phyloP scores from a whole-genome alignment of 345 rosid species.

The Hypericum androsaemum region DNA sequence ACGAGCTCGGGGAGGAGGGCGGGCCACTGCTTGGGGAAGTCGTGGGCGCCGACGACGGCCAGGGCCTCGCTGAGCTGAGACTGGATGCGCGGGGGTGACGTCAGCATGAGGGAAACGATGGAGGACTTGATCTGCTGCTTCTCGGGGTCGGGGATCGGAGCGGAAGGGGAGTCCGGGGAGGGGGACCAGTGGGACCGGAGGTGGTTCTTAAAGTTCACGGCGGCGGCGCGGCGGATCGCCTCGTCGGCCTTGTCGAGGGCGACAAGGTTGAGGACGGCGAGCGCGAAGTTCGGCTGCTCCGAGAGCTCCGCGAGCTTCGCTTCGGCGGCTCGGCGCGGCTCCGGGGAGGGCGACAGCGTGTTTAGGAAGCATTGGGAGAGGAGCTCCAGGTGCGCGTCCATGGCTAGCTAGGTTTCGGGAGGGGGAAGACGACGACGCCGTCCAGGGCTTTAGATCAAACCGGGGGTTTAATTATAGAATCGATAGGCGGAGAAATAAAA shows the following conservation, averaged over 20 bases:
- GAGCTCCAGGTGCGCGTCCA: constrained; percentile 35
- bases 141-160: constrained; percentile 51
- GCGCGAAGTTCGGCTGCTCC: constrained; percentile 57
- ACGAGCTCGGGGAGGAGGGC: constrained; percentile 76
- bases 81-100: constrained; percentile 69
- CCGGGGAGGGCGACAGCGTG: constrained; percentile 67
- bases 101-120: constrained; percentile 77
- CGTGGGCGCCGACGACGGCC: constrained; percentile 78
- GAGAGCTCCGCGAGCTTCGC: constrained; percentile 44
- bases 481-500: too few relatives aligned
- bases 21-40: constrained; percentile 83
- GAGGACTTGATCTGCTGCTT: constrained; percentile 75
- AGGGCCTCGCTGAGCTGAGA: constrained; percentile 92
- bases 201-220: constrained; percentile 90
- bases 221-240: constrained; percentile 86
- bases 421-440: not conserved
- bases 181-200: constrained; percentile 78
- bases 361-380: constrained; percentile 80
- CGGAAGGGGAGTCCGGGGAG: constrained; percentile 20
- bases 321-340: constrained; percentile 85
- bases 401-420: not conserved
- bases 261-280: constrained; percentile 72
- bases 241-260: constrained; percentile 67
- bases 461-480: too few relatives aligned
- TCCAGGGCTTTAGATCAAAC: constrained; percentile 2